Percentiles rank a stretch among this genome's conserved stretches.
phyloP scores from a whole-genome alignment of 345 rosid species.

The Kandelia obovata region DNA sequence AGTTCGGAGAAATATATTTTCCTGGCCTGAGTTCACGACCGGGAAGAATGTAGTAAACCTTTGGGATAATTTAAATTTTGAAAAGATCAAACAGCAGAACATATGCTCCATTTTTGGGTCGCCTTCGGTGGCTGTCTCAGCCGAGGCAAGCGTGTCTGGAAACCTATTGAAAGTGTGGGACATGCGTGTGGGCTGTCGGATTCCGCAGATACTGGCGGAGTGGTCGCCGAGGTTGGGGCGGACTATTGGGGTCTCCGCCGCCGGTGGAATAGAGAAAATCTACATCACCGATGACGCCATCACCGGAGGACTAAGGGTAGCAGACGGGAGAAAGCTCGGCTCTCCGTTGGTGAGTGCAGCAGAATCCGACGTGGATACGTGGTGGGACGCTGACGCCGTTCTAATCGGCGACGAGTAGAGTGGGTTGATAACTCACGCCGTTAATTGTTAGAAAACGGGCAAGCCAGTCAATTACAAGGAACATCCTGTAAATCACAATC shows the following conservation, averaged over 20 bases:
- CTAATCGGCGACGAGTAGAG: neutral
- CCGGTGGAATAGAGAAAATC: neutral
- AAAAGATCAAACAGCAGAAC: neutral
- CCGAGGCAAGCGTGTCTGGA: neutral
- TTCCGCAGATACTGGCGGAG: conserved; percentile 2
- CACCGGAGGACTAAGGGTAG: neutral
- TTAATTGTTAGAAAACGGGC: neutral
- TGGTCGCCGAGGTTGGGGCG: neutral
- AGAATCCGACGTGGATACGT: neutral
- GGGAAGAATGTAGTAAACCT: neutral
- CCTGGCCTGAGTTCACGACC: neutral
- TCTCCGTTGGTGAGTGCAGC: neutral
- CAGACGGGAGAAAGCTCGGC: neutral
- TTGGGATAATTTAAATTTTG: neutral
- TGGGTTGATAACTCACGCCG: neutral
- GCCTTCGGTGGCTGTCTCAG: neutral
- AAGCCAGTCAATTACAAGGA: too few species aligned
- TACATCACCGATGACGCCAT: neutral
- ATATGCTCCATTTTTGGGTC: neutral
- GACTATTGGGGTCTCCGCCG: neutral
- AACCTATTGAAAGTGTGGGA: neutral
- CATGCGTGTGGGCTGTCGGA: neutral
- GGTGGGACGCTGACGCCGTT: conserved; percentile 33
- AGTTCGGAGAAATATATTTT: neutral
- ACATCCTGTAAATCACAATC: too few species aligned